Evolutionary conservation across 257 asterid species (phyloP).

Genomic region (Penstemon barbatus): DNA sequence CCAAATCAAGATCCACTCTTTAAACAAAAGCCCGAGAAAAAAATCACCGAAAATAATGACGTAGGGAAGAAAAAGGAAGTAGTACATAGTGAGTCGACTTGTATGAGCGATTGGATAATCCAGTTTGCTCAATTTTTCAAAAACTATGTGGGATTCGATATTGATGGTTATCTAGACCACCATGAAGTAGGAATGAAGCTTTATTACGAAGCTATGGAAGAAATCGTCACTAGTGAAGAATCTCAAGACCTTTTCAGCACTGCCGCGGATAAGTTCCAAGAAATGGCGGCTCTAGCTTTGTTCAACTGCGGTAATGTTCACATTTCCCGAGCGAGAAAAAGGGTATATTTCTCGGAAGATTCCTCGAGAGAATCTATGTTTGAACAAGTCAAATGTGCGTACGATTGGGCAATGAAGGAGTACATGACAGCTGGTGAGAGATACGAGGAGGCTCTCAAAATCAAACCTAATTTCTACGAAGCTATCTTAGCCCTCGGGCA

Average conservation of each 20-base stretch:
- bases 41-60: slow-evolving; percentile 41
- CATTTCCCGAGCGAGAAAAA: slow-evolving; percentile 75
- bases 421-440: slow-evolving; percentile 59
- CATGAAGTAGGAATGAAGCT: slow-evolving; percentile 77
- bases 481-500: slow-evolving; percentile 71
- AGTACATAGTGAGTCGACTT: slow-evolving; percentile 38
- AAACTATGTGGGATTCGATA: slow-evolving; percentile 68
- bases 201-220: slow-evolving; percentile 80
- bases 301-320: slow-evolving; percentile 88
- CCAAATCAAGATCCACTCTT: slow-evolving; percentile 70
- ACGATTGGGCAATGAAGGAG: slow-evolving; percentile 71
- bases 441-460: slow-evolving; percentile 68
- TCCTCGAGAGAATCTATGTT: slow-evolving; percentile 52
- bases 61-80: slow-evolving; percentile 32
- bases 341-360: slow-evolving; percentile 57
- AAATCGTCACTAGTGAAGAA: slow-evolving; percentile 75
- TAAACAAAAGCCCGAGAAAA: slow-evolving; percentile 35
- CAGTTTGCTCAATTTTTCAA: slow-evolving; percentile 73
- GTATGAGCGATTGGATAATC: slow-evolving; percentile 77
- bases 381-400: slow-evolving; percentile 46
- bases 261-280: slow-evolving; percentile 79
- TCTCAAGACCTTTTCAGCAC: slow-evolving; percentile 61
- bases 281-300: slow-evolving; percentile 83
- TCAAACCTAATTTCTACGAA: slow-evolving; percentile 70
- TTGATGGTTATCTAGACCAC: slow-evolving; percentile 70